phyloP scores from a whole-genome alignment of 2,329 filamentous ascomycete genomes.

The Fusarium algeriense region DNA sequence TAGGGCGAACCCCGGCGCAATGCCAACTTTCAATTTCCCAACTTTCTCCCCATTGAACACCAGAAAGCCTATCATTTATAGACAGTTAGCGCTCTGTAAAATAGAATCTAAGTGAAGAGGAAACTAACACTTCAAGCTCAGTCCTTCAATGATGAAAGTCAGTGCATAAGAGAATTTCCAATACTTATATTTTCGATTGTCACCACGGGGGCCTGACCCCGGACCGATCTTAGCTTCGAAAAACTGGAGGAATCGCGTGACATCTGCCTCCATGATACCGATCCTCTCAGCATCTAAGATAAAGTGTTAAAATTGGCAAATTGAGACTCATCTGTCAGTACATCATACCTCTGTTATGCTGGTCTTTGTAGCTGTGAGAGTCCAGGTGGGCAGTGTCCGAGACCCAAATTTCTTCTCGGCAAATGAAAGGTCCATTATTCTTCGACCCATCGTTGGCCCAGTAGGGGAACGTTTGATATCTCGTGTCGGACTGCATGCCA shows the following conservation, averaged over 20 bases:
- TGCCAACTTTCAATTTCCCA: background rate
- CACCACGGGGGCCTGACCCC: accelerated
- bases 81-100: accelerated
- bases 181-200: background rate
- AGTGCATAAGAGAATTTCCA: background rate
- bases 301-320: background rate
- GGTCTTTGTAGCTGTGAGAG: accelerated
- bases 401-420: background rate
- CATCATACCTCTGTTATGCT: background rate
- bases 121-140: conserved; percentile 13
- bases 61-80: background rate
- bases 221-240: background rate
- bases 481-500: accelerated
- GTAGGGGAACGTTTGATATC: background rate
- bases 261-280: background rate
- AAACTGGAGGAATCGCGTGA: background rate
- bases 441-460: accelerated
- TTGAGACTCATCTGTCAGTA: background rate
- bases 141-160: background rate
- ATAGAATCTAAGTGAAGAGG: background rate
- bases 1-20: background rate
- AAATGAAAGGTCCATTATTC: background rate
- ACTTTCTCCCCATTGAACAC: accelerated
- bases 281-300: background rate
- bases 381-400: background rate